Evolutionary conservation across 139 green algal genomes (phyloP), one percentile per base, ranked within the genome.

Genomic region (Asterochloris erici): DNA sequence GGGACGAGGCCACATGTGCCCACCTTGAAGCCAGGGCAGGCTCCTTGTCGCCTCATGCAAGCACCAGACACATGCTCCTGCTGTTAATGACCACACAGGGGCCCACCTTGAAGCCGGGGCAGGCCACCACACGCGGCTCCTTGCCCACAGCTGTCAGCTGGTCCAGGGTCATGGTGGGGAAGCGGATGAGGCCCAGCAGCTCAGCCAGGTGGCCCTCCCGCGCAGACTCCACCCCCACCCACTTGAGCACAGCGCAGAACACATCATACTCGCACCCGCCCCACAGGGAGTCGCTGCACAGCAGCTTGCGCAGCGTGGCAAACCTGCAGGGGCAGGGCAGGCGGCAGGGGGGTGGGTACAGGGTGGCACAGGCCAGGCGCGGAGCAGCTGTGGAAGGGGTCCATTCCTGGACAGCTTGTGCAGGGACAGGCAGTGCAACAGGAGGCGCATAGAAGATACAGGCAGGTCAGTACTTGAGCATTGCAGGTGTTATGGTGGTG

Each of bases 91-190:
- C 38, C 6, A 54, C 38, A 6, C 6, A 6, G 38, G 38, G 6
- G 19, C 19, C 10, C 21, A 71, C 71, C 71, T 77, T 29, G 26
- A 77, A 16, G n/a, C 14, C 24, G 23, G 71, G 24, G 14, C 19
- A 28, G 71, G 19, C 24, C 14, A 24, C 24, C 26, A 64, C 80
- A 38, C 61, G n/a, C 10, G 80, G 80, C 54, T 84, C 70, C n/a
- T 84, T 71, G n/a, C 64, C 70, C 4, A 79, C 80, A 12, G 73
- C 38, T 13, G 70, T 68, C 71, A 84, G 80, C 80, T 84, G 54
- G 70, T 78, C 60, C 63, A 61, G 63, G 63, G 63, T 60, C 80
- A 84, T 84, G 12, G 70, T 79, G 10, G 80, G 80, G 71, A 84
- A 84, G 11, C 80, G 23, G 24, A 84, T 27, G 60, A 73, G 60